Evolutionary conservation across 2,329 filamentous ascomycete genomes (phyloP), one percentile per base, ranked within the genome.

Genomic region (Zalaria sp.): DNA sequence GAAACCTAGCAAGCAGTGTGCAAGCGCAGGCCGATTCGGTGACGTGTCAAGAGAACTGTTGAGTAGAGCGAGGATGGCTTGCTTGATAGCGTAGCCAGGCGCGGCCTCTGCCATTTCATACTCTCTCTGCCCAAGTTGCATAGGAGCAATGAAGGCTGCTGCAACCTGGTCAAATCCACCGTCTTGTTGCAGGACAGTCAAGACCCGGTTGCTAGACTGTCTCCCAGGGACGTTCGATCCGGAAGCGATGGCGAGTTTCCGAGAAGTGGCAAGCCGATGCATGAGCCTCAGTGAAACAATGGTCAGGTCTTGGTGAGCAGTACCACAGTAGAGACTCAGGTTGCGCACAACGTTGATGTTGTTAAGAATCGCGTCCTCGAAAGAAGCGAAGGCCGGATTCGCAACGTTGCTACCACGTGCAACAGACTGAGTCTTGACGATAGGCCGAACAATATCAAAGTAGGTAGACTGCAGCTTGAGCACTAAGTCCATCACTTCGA

Each of bases 401-500:
- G 81, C 73, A 25, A 91, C 79, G 3, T 74, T 71, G 5, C 69
- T 64, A 27, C 73, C 69, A 39, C 76, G 72, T 38, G 72, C 66
- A 27, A 70, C 72, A 18, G 74, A 65, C 43, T 85, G 75, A 29
- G 72, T 68, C 56, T 82, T 84, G 50, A 94, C 69, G 7, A 85
- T 62, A 3, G 88, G 86, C 41, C 83, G 77, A 10, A 96, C 83
- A 40, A 98, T 77, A 55, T 96, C 81, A 35, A 93, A 72, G 57
- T 93, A 98, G 0, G 89, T 96, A 10, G 86, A 75, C 56, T 98
- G 91, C 11, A 94, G 73, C 47, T 88, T 83, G 57, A 96, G 71
- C 3, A 93, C 77, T 48, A 83, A 73, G 45, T 83, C 79, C 60
- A 96, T 79, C 38, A 94, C 79, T 54, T 93, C 78, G 29, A 98